Base-by-base conservation (phyloP, 257 asterid species). In the Capsicum rhomboideum region DNA sequence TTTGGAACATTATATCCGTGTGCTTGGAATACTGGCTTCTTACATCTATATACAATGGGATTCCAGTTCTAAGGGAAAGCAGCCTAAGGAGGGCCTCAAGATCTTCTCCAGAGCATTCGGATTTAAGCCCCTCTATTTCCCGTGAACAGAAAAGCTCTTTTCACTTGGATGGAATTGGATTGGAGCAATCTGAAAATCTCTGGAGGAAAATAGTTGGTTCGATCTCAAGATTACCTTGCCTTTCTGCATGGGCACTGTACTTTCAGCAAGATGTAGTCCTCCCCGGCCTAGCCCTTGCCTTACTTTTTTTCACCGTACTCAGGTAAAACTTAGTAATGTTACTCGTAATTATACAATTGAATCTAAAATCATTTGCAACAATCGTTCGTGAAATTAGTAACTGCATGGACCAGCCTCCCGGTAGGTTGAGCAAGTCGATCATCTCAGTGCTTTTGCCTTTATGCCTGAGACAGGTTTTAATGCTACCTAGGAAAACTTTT, bases 281-380 rank as follows among this genome's bases (percentile, higher is more conserved):
- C 66, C 95, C 98, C 0, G 99, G 99, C 82, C 61, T 96, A 40
- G 91, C 98, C 69, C 98, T 96, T 66, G 89, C 98, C 5, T 87
- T 94, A 81, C 91, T 96, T 58, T 96, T 85, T 64, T 96, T 92
- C 26, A 93, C 94, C 0, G 97, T 96, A 31, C 98, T 96, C 61
- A 92, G 97, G 99, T 96, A 64, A 88, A 20, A 28, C 26, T 21
- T 17, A 18, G 23, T 28, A 12, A 37, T 40, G 58, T 12, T 42
- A n/a, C 79, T 59, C 67, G 8, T 59, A 4, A 59, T 78, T 31
- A 29, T 34, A 46, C 59, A 79, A 63, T 21, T 16, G 83, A 72
- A 49, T 49, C 42, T 21, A n/a, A 71, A 42, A 71, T 42, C 34
- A 42, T 71, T 42, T 6, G 55, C 34, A 6, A 42, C 53, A n/a